Percentiles rank a stretch among this genome's conserved stretches.
These are phyloP conservation scores for Cetradonia linearis DNA, from an alignment of 495 filamentous ascomycete genomes.

Conservation along the genomic window DNA sequence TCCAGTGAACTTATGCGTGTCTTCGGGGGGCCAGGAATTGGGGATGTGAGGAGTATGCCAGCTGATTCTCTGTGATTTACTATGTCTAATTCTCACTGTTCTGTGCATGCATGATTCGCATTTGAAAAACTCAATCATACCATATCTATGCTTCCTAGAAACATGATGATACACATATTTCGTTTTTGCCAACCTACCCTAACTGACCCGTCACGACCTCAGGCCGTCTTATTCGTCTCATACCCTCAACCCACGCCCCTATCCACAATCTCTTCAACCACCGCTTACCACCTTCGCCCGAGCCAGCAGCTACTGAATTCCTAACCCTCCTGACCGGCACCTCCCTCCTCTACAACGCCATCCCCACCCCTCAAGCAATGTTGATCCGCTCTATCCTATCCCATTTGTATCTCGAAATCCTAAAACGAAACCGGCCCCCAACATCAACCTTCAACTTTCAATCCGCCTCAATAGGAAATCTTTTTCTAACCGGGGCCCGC, in stretches of 20 bases:
- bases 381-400: conserved; percentile 87
- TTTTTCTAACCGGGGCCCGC: conserved; percentile 79
- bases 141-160: not conserved
- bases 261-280: conserved; percentile 80
- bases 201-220: conserved; percentile 3
- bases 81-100: not conserved
- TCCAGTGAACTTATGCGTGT: conserved; percentile 87
- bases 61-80: conserved; percentile 2
- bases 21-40: conserved; percentile 87
- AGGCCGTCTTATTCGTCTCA: conserved; percentile 85
- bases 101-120: not conserved
- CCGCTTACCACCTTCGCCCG: conserved; percentile 46
- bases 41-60: conserved; percentile 74
- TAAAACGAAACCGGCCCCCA: conserved; percentile 70
- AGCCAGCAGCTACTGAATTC: conserved; percentile 54
- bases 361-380: conserved; percentile 78
- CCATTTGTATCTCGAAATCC: conserved; percentile 76
- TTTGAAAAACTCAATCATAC: not conserved
- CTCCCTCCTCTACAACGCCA: conserved; percentile 60
- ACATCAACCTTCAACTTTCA: conserved; percentile 78
- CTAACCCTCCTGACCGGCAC: conserved; percentile 78
- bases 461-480: conserved; percentile 80
- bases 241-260: conserved; percentile 59
- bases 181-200: not conserved
- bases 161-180: not conserved